These are phyloP conservation scores for Pulveroboletus sp. DNA, from an alignment of 1,284 basidiomycete genomes.

Conservation along the genomic window DNA sequence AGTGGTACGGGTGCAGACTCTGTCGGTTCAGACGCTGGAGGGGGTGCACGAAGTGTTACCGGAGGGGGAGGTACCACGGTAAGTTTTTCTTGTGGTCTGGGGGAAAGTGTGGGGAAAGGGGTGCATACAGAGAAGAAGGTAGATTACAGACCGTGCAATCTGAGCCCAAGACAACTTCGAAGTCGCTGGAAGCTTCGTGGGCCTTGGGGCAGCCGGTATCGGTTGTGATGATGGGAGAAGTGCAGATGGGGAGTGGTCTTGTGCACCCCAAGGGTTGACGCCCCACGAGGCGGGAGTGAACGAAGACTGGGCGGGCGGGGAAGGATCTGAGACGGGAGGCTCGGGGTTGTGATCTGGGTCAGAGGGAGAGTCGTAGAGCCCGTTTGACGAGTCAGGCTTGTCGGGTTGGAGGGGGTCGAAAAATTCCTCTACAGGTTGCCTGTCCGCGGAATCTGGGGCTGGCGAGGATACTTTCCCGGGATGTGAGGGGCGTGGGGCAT, in stretches of 20 bases:
- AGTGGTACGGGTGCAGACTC: slow-evolving; percentile 29
- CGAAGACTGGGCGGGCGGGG: slow-evolving; percentile 7
- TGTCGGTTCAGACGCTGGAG: slow-evolving; percentile 32
- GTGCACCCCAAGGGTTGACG: slow-evolving; percentile 28
- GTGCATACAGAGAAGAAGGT: not conserved
- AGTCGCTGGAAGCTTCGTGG: slow-evolving; percentile 61
- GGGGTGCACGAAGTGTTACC: slow-evolving; percentile 23
- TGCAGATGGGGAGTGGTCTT: slow-evolving; percentile 28
- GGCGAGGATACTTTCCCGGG: slow-evolving; percentile 29
- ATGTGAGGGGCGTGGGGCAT: slow-evolving; percentile 27
- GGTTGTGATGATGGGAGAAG: slow-evolving; percentile 26
- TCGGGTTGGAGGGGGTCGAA: slow-evolving; percentile 20
- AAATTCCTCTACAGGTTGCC: slow-evolving; percentile 19
- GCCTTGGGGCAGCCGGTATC: slow-evolving; percentile 32
- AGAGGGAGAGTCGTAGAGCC: slow-evolving; percentile 16
- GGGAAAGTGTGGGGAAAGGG: slow-evolving; percentile 32
- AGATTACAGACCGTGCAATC: slow-evolving; percentile 60
- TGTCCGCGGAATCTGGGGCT: slow-evolving; percentile 24
- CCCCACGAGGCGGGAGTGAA: slow-evolving; percentile 28
- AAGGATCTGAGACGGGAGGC: slow-evolving; percentile 10
- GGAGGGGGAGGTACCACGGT: slow-evolving; percentile 26
- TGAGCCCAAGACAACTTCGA: slow-evolving; percentile 81
- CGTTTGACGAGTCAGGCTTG: slow-evolving; percentile 25
- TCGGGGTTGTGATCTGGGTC: slow-evolving; percentile 17
- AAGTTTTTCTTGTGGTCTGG: slow-evolving; percentile 34